Evolutionary conservation across 23 red algal genomes (phyloP), one percentile per base, ranked within the genome.

Genomic region (Cyanidioschyzon merolae): DNA sequence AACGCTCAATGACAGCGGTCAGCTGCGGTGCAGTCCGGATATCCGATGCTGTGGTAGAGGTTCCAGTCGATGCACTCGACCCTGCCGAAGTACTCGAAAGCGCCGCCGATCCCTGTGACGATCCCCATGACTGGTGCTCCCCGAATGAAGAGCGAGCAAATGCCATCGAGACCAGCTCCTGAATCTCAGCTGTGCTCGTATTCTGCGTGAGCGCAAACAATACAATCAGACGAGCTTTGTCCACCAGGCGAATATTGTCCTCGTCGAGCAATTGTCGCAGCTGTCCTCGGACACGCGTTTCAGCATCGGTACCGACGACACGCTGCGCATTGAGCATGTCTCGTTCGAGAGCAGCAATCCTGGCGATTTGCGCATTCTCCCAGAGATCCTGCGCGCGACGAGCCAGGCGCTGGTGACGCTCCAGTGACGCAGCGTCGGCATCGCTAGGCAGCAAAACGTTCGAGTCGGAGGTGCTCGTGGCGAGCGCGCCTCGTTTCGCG

Each of bases 181-280:
- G 50, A 2, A 40, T 2, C 2, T 68, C 7, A 67, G 58, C 68
- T 40, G 35, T 50, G 38, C 27, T 57, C 29, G 68, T 81, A 2
- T 67, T 39, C 38, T 81, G 78, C 24, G 78, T 81, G 21, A 81
- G 54, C 15, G 41, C 3, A 40, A 67, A 71, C 3, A 81, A n/a
- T 50, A 36, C 38, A 1, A 81, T 68, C 1, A 81, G 50, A 15
- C 78, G 39, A 16, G 41, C 38, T n/a, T 81, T 81, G 36, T 81
- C 78, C 0, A 31, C 0, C 38, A 26, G 15, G 39, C 45, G 37
- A 18, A 81, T 29, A 15, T 30, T 40, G 17, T 81, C 78, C 7
- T 81, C 78, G 39, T 71, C 68, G 34, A 81, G 68, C 58, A 81
- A 29, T 18, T 50, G 34, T 25, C 63, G 63, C 63, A 71, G 21